Percentiles rank a stretch among this genome's conserved stretches.
These are phyloP conservation scores for Mycena indigotica DNA, from an alignment of 768 basidiomycete species.

Conservation along the genomic window DNA sequence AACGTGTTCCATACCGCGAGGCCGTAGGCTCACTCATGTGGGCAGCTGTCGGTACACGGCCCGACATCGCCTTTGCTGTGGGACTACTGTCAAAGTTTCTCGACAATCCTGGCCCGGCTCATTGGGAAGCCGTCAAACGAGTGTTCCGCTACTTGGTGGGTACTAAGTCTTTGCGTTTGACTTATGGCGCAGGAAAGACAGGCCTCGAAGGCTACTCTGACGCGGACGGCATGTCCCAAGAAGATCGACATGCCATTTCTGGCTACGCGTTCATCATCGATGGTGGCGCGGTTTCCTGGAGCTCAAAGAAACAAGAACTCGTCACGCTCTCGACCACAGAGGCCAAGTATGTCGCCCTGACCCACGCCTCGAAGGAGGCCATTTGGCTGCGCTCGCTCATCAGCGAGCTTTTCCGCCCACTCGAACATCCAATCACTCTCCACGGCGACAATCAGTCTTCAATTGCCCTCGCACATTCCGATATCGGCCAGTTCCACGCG, in stretches of 20 bases:
- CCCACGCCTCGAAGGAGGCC: constrained; percentile 30
- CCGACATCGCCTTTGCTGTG: constrained; percentile 23
- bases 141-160: constrained; percentile 23
- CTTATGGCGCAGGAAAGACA: background rate
- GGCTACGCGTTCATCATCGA: constrained; percentile 33
- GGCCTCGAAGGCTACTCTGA: constrained; percentile 14
- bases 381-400: constrained; percentile 21
- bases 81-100: constrained; percentile 17
- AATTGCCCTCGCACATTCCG: constrained; percentile 27
- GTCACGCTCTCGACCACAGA: constrained; percentile 37
- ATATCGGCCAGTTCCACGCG: constrained; percentile 26
- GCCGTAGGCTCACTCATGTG: constrained; percentile 21
- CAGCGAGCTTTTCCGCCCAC: constrained; percentile 10
- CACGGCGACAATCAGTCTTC: constrained; percentile 27
- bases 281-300: constrained; percentile 34
- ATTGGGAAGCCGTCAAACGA: constrained; percentile 17
- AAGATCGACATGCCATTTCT: constrained; percentile 31
- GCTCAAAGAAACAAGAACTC: constrained; percentile 32
- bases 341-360: constrained; percentile 37
- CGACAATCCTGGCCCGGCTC: constrained; percentile 15
- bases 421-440: constrained; percentile 7
- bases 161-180: constrained; percentile 4
- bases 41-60: constrained; percentile 8
- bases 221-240: constrained; percentile 13
- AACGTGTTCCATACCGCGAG: constrained; percentile 8